Evolutionary conservation across 441 rosid genomes (phyloP).

Genomic region (Brassica balearica): DNA sequence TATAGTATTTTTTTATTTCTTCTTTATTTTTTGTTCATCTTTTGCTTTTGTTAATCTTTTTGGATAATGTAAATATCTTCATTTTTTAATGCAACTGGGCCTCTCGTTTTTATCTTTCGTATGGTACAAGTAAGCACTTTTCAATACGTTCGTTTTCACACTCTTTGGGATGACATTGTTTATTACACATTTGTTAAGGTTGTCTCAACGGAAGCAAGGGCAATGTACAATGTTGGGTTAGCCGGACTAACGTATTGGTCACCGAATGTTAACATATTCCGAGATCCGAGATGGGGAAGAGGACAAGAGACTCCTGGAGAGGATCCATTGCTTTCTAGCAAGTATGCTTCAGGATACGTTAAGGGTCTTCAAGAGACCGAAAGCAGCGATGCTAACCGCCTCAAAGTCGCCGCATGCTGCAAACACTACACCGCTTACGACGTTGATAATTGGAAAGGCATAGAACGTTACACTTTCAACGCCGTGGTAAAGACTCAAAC

Average conservation of each 20-base stretch:
- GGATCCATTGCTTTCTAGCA: constrained; percentile 87
- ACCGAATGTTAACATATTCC: constrained; percentile 85
- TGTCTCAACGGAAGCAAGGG: constrained; percentile 96
- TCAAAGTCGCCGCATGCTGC: constrained; percentile 95
- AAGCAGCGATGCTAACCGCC: constrained; percentile 52
- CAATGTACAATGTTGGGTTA: constrained; percentile 93
- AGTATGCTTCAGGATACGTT: constrained; percentile 71
- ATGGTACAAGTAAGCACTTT: constrained; percentile 19
- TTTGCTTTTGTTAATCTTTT: constrained; percentile 25
- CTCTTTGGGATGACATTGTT: constrained; percentile 12
- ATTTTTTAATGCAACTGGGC: constrained; percentile 25
- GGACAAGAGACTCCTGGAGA: constrained; percentile 99
- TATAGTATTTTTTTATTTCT: neutral
- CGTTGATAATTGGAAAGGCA: constrained; percentile 87
- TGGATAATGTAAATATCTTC: constrained; percentile 34
- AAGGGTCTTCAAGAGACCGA: constrained; percentile 80
- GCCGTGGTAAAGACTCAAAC: constrained; percentile 62
- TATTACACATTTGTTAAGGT: constrained; percentile 50
- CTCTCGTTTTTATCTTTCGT: constrained; percentile 31
- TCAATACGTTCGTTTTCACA: too few relatives aligned
- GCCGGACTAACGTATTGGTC: constrained; percentile 96
- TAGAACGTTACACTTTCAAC: constrained; percentile 71
- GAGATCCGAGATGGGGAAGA: constrained; percentile 99
- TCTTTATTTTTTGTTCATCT: neutral
- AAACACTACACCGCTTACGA: constrained; percentile 98